Conservation (phyloP, 257 asterid genomes). For the Solanum sejunctum region DNA sequence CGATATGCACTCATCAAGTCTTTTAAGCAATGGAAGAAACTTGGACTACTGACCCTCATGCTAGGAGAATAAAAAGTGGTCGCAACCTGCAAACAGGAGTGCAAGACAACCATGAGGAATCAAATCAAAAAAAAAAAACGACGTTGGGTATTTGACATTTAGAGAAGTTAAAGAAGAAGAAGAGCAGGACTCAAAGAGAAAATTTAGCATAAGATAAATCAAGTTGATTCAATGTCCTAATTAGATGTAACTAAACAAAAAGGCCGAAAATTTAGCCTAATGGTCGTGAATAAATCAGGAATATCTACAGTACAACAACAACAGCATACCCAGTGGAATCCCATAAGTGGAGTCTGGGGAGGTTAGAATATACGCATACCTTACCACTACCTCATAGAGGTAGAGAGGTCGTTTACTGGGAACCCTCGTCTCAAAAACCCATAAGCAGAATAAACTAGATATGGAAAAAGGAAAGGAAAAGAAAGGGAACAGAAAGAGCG, state of each 20-base stretch:
- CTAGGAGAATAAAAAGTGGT: conserved; percentile 85
- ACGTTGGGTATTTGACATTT: not conserved
- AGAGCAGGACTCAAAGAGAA: not conserved
- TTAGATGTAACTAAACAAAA: not conserved
- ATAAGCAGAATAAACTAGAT: too few species aligned
- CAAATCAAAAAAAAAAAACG: not conserved
- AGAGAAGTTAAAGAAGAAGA: not conserved
- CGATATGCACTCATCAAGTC: conserved; percentile 94
- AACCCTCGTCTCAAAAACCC: too few species aligned
- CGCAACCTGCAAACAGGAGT: conserved; percentile 66
- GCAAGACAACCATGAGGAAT: conserved; percentile 12
- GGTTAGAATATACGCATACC: too few species aligned
- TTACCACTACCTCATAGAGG: too few species aligned
- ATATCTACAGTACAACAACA: not conserved
- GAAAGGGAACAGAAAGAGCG: too few species aligned
- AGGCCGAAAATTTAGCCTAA: not conserved
- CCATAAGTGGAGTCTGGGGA: too few species aligned
- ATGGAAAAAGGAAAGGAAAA: too few species aligned
- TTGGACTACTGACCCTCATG: conserved; percentile 66
- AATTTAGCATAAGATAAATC: not conserved
- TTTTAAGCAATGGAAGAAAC: conserved; percentile 88
- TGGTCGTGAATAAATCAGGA: not conserved
- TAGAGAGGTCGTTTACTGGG: too few species aligned
- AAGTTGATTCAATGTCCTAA: not conserved
- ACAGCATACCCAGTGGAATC: too few species aligned